Conservation (phyloP, 2,329 filamentous ascomycete genomes). For the Nigrograna mackinnonii region DNA sequence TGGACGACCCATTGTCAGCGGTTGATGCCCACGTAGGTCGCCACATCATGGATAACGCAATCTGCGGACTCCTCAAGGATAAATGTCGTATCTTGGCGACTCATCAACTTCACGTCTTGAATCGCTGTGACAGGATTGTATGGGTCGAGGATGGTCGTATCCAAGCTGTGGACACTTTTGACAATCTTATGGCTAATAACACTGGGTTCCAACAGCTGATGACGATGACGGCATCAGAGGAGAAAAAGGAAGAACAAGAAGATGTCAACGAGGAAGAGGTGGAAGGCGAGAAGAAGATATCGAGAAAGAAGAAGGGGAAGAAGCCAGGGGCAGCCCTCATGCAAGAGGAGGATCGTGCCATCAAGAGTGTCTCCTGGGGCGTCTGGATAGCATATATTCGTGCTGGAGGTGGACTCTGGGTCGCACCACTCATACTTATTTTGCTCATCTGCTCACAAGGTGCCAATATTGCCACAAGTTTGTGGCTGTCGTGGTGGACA, state of each 20-base stretch:
- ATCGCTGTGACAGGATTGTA: constrained; percentile 86
- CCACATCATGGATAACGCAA: constrained; percentile 90
- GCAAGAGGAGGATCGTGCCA: constrained; percentile 73
- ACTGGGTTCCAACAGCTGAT: constrained; percentile 80
- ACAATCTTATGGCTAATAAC: constrained; percentile 81
- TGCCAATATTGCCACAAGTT: constrained; percentile 81
- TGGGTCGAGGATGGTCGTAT: constrained; percentile 90
- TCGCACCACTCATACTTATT: constrained; percentile 66
- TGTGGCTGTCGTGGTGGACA: constrained; percentile 96
- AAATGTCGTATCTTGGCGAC: constrained; percentile 93
- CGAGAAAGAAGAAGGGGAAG: constrained; percentile 42
- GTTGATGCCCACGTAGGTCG: constrained; percentile 63
- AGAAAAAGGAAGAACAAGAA: constrained; percentile 49
- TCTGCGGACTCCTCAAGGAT: constrained; percentile 82
- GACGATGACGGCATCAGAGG: constrained; percentile 73
- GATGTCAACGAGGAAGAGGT: constrained; percentile 55
- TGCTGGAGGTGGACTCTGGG: constrained; percentile 72
- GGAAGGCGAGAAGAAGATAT: constrained; percentile 61
- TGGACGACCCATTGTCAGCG: constrained; percentile 66
- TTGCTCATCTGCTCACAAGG: constrained; percentile 75
- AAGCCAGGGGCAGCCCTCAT: constrained; percentile 65
- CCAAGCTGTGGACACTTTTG: constrained; percentile 84
- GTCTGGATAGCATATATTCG: constrained; percentile 79
- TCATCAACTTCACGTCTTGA: constrained; percentile 92
- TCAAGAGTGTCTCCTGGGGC: constrained; percentile 76